A percentile compares a stretch with the other conserved stretches of the same genome.
phyloP scores from a whole-genome alignment of 2,329 filamentous ascomycete genomes.

The Stenocarpella maydis region DNA sequence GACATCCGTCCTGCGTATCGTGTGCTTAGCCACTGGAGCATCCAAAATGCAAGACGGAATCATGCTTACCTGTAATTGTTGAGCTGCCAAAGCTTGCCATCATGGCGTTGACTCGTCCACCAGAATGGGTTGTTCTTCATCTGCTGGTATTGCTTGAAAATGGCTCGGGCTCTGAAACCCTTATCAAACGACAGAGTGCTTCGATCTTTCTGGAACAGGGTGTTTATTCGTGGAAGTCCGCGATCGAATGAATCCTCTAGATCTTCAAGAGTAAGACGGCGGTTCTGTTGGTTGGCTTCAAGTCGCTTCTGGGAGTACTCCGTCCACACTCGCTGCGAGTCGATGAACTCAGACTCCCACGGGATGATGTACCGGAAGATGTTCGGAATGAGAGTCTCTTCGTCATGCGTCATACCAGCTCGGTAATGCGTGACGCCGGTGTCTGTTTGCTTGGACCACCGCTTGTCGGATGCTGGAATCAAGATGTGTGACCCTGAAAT shows the following conservation, averaged over 20 bases:
- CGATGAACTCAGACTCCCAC: conserved; percentile 98
- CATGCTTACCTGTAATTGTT: too few relatives aligned
- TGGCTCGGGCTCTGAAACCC: conserved; percentile 91
- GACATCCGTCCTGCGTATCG: conserved; percentile 93
- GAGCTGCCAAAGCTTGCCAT: conserved; percentile 99
- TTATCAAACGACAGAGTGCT: conserved; percentile 98
- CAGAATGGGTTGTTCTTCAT: conserved; percentile 99
- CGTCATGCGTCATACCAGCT: conserved; percentile 96
- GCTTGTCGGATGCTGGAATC: conserved; percentile 96
- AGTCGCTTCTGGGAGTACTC: conserved; percentile 98
- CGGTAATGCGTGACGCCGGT: conserved; percentile 97
- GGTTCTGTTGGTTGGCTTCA: conserved; percentile 97
- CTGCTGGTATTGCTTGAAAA: conserved; percentile 98
- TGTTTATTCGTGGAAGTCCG: conserved; percentile 96
- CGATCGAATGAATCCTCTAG: conserved; percentile 98
- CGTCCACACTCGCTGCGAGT: conserved; percentile 98
- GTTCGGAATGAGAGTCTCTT: conserved; percentile 97
- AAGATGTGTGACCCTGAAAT: conserved; percentile 98
- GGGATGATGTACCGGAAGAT: conserved; percentile 99
- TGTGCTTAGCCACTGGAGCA: too few relatives aligned
- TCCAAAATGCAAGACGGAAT: too few relatives aligned
- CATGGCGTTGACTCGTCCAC: conserved; percentile 98
- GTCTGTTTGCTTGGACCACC: conserved; percentile 98
- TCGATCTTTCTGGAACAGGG: conserved; percentile 96
- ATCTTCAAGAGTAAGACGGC: conserved; percentile 92